Evolutionary conservation across 148 eudicot genomes (phyloP), one percentile per base, ranked within the genome.

Genomic region (Chenopodium album): DNA sequence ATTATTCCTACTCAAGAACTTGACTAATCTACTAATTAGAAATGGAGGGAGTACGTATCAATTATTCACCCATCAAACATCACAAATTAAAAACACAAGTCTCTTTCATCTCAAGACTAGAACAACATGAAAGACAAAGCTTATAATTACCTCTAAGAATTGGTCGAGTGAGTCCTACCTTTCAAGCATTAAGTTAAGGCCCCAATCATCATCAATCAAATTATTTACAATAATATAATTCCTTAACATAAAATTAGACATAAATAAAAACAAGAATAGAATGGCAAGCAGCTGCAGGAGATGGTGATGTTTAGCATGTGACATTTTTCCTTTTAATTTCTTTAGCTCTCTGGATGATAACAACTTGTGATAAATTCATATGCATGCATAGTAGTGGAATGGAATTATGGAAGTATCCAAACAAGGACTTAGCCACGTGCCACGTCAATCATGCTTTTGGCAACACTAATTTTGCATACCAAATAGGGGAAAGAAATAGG

Each of bases 111-210:
- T 46, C 7, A 20, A 10, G 16, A 46, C 56, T 47, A 2, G 56
- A 20, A 17, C 44, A 78, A 12, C 70, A 46, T 71, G 19, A 29
- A 69, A 78, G 62, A 78, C 76, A 23, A 77, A 26, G 65, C n/a
- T 17, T n/a, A 62, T 22, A 62, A 62, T 62, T 62, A 62, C 22
- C 63, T 14, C 22, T 59, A 17, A 14, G 19, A 59, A 59, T 59
- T 59, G 63, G 63, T 59, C 63, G 63, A 17, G 22, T 62, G 56
- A 52, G 56, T 52, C 56, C 26, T 6, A 20, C 23, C 9, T 7
- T 20, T 62, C 44, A 41, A 41, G 44, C 44, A 41, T 41, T 41
- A 41, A 41, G 7, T 41, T 41, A 41, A 41, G 44, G 44, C 44
- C 44, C 66, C 66, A 62, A 62, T 62, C 66, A 22, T 62, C 23